Evolutionary conservation across 345 rosid genomes (phyloP).

Genomic region (Viola odorata): DNA sequence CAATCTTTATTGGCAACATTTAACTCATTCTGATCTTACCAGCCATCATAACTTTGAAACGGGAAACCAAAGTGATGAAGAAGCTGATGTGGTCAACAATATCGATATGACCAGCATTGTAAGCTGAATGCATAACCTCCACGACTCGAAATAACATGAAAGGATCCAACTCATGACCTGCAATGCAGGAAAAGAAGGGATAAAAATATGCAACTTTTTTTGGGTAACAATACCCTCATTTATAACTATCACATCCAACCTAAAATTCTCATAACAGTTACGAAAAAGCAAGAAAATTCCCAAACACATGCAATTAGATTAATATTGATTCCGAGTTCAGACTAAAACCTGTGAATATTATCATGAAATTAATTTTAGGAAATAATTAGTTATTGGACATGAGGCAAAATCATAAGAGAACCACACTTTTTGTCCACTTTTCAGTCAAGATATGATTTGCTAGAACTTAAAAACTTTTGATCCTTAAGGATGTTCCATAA

Average conservation of each 20-base stretch:
- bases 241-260: constrained; percentile 3
- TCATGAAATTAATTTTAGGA: too few relatives aligned
- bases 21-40: constrained; percentile 34
- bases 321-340: too few relatives aligned
- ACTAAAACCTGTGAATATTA: too few relatives aligned
- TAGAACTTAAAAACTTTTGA: too few relatives aligned
- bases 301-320: not conserved
- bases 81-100: constrained; percentile 64
- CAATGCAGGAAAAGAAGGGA: constrained; percentile 14
- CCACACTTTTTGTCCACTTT: too few relatives aligned
- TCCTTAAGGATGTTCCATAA: too few relatives aligned
- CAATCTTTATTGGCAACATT: constrained; percentile 3
- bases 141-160: constrained; percentile 42
- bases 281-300: not conserved
- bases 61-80: constrained; percentile 51
- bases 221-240: not conserved
- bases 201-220: not conserved
- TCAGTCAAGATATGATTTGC: too few relatives aligned
- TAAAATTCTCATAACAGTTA: not conserved
- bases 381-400: too few relatives aligned
- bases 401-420: too few relatives aligned
- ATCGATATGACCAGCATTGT: constrained; percentile 55
- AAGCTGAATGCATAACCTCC: constrained; percentile 61
- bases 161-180: constrained; percentile 66
- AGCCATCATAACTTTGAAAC: constrained; percentile 45